These are phyloP conservation scores for Lactarius quietus DNA, from an alignment of 768 basidiomycete species.

Conservation along the genomic window DNA sequence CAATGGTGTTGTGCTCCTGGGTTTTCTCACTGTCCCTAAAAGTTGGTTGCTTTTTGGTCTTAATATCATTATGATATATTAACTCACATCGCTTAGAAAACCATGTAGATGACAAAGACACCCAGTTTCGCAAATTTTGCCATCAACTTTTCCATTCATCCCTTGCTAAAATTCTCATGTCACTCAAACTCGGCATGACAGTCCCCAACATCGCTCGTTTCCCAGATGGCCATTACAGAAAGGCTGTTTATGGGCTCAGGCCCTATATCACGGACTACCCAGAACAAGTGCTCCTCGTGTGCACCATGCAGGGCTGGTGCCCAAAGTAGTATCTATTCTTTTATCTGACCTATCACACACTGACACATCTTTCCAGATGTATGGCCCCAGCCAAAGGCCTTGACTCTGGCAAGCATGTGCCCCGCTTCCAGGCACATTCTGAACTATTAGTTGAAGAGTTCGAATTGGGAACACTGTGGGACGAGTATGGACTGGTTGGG, in stretches of 20 bases:
- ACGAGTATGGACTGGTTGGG: slow-evolving; percentile 30
- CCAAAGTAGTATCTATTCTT: too few relatives aligned
- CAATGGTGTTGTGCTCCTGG: slow-evolving; percentile 28
- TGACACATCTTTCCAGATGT: slow-evolving; percentile 12
- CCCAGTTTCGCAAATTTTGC: slow-evolving; percentile 25
- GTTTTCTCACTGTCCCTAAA: too few relatives aligned
- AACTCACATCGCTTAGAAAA: neutral
- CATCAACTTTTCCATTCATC: slow-evolving; percentile 2
- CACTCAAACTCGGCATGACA: slow-evolving; percentile 24
- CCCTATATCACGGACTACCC: slow-evolving; percentile 41
- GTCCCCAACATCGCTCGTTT: slow-evolving; percentile 1
- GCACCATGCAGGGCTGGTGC: slow-evolving; percentile 28
- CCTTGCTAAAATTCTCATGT: slow-evolving; percentile 23
- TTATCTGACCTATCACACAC: neutral
- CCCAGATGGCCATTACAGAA: slow-evolving; percentile 35
- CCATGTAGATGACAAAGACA: slow-evolving; percentile 16
- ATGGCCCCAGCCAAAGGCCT: too few relatives aligned
- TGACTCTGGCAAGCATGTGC: too few relatives aligned
- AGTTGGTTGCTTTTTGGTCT: slow-evolving; percentile 21
- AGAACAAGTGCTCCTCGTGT: slow-evolving; percentile 31
- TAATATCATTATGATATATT: too few relatives aligned
- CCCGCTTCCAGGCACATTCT: too few relatives aligned
- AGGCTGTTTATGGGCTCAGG: slow-evolving; percentile 33
- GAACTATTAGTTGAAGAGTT: too few relatives aligned
- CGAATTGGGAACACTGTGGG: too few relatives aligned